Base-by-base conservation (phyloP, 768 basidiomycete genomes). In the Boletus tylopilopsis region DNA sequence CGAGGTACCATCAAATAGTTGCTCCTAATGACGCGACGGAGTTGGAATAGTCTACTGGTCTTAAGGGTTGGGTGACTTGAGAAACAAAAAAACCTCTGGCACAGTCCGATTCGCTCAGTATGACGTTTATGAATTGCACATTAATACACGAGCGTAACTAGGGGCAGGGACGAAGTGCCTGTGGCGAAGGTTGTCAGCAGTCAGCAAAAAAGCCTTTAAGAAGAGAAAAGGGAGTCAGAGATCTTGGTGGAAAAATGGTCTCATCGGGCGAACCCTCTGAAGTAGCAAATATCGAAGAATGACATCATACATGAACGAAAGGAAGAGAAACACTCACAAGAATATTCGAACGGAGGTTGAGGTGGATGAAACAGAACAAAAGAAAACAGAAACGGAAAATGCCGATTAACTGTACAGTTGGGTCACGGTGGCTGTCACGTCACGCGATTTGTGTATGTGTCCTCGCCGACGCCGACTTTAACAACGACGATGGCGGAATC, bases 401-500 rank as follows among this genome's bases (percentile, higher is more conserved):
- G 51, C 66, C 77, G 75, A 67, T 59, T 48, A 76, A 76, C 81
- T 85, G 66, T 84, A 73, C 66, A 85, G 81, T 69, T 40, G 40
- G 51, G 76, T 81, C 75, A 82, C 81, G 61, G 82, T 84, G 81
- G 82, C 82, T 83, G 74, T 69, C 76, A 81, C 66, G 62, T 64
- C 64, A 67, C 65, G 57, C 53, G 54, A 61, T 57, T 69, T 64
- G 65, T 64, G 51, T 67, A 40, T 37, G 62, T 50, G 52, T 56
- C 57, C 5, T 62, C 54, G 53, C 50, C 52, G 53, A 45, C 32
- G 21, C 19, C 49, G 48, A 66, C 59, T 35, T 40, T 33, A 24
- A 63, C 45, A 54, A 65, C n/a, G n/a, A 67, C 58, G 60, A 93
- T 91, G 90, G 68, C 84, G 63, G 91, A 93, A 75, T 84, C 83